Conservation (phyloP, 768 basidiomycete genomes). For the Auricularia heimuer region DNA sequence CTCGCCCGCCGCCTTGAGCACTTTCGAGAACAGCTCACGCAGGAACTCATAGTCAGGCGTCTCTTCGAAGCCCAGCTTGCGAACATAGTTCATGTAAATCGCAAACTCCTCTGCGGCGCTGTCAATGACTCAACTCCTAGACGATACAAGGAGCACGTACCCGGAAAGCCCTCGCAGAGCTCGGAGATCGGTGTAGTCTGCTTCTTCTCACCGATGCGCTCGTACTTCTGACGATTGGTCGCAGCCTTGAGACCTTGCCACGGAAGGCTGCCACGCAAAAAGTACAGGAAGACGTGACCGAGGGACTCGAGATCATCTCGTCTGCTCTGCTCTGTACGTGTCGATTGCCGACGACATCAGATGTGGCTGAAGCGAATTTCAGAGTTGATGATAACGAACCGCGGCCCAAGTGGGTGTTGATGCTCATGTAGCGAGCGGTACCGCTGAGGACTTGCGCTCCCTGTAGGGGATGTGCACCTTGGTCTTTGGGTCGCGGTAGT, state of each 20-base stretch:
- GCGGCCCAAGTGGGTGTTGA: constrained; percentile 96
- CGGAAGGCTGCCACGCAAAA: constrained; percentile 88
- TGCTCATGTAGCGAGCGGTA: constrained; percentile 98
- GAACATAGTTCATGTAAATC: constrained; percentile 99
- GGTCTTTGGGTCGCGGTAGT: constrained; percentile 96
- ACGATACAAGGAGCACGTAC: constrained; percentile 32
- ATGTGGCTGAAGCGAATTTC: background rate
- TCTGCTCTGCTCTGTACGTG: constrained; percentile 50
- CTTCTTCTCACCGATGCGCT: constrained; percentile 99
- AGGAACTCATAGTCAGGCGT: constrained; percentile 97
- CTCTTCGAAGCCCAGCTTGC: constrained; percentile 97
- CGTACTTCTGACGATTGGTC: constrained; percentile 99
- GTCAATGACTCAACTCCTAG: constrained; percentile 3
- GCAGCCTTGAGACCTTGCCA: constrained; percentile 98
- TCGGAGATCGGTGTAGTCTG: constrained; percentile 87
- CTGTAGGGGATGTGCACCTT: constrained; percentile 99
- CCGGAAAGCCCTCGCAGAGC: constrained; percentile 94
- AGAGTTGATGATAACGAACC: constrained; percentile 29
- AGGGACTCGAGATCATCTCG: constrained; percentile 94
- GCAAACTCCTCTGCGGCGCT: constrained; percentile 76
- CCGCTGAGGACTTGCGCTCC: constrained; percentile 95
- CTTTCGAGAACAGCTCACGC: constrained; percentile 86
- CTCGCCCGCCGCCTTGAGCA: constrained; percentile 80
- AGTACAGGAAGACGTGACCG: constrained; percentile 99
- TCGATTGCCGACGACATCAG: background rate